Conservation (phyloP, 2,329 filamentous ascomycete species). For the Elsinoe fawcettii region DNA sequence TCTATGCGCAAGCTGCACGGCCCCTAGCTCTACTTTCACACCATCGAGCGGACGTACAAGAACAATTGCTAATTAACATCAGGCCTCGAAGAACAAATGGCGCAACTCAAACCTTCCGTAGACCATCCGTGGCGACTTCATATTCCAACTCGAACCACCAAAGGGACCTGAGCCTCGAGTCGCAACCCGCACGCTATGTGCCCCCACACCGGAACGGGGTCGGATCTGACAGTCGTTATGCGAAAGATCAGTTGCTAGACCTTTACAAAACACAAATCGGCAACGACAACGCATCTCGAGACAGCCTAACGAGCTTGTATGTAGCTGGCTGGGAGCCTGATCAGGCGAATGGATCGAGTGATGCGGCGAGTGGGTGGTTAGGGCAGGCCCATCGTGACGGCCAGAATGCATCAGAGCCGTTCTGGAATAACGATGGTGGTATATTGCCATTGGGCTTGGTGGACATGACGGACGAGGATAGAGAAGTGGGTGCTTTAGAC, state of each 20-base stretch:
- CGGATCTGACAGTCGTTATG: constrained; percentile 56
- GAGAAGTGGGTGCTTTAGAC: constrained; percentile 43
- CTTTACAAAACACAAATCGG: constrained; percentile 57
- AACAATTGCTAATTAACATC: constrained; percentile 12
- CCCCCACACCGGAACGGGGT: constrained; percentile 57
- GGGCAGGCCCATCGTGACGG: constrained; percentile 66
- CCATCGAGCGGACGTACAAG: background rate
- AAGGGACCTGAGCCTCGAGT: constrained; percentile 21
- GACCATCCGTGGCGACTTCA: constrained; percentile 53
- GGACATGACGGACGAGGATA: constrained; percentile 62
- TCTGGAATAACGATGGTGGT: constrained; percentile 72
- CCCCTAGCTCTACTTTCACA: constrained; percentile 14
- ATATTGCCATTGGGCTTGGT: constrained; percentile 64
- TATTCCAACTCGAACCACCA: constrained; percentile 37
- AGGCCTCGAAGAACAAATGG: constrained; percentile 60
- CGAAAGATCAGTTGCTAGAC: constrained; percentile 68
- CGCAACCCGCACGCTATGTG: constrained; percentile 43
- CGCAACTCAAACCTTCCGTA: constrained; percentile 59
- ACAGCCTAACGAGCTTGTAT: constrained; percentile 60
- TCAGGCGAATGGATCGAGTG: constrained; percentile 50
- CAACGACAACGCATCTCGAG: constrained; percentile 53
- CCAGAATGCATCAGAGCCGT: constrained; percentile 77
- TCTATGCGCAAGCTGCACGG: constrained; percentile 15
- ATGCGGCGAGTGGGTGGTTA: constrained; percentile 52
- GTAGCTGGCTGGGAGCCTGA: constrained; percentile 73